Base-by-base conservation (phyloP, 192 early-diverging fungal genomes). In the Allomyces javanicus region DNA sequence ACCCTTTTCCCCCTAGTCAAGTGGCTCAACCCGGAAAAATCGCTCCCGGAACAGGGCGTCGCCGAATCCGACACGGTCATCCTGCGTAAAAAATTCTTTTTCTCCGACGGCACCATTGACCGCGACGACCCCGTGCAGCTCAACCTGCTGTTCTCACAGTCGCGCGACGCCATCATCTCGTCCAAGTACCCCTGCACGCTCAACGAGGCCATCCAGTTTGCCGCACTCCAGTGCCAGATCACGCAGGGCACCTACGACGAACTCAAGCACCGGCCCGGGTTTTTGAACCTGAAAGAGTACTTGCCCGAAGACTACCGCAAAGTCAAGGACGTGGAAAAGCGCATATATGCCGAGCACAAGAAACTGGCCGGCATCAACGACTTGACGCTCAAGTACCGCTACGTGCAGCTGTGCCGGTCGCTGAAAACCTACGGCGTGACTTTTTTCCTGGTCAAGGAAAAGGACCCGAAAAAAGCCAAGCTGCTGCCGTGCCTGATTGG, bases 71-170 rank as follows among this genome's bases (percentile, higher is more conserved):
- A 78, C 64, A 63, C 67, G 17, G 76, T 84, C 24, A 63, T 82
- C 14, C 74, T 84, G 1, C 82, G 82, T 45, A 84, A 84, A 65
- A 84, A 84, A 69, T 84, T 84, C 64, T 84, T 81, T 44, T 81
- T 74, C 65, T 76, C 82, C 12, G 82, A 84, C 64, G 76, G 79
- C 65, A 81, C 77, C 66, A 73, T 84, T 44, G 81, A 84, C 67
- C 69, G 81, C 22, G 76, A 75, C 63, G 82, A 84, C 70, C 79
- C 77, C 2, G 72, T 84, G n/a, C 82, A 84, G 67, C 64, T 84
- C 12, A 81, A 81, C 62, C 64, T 84, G 50, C 67, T 84, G 55
- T 84, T 72, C 65, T 75, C 78, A 62, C 81, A 84, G 68, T 64
- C 75, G 10, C 72, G 73, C 24, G 74, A 83, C 58, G 74, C 75